phyloP scores from a whole-genome alignment of 176 grass and related monocot species.

The Dactylis glomerata region DNA sequence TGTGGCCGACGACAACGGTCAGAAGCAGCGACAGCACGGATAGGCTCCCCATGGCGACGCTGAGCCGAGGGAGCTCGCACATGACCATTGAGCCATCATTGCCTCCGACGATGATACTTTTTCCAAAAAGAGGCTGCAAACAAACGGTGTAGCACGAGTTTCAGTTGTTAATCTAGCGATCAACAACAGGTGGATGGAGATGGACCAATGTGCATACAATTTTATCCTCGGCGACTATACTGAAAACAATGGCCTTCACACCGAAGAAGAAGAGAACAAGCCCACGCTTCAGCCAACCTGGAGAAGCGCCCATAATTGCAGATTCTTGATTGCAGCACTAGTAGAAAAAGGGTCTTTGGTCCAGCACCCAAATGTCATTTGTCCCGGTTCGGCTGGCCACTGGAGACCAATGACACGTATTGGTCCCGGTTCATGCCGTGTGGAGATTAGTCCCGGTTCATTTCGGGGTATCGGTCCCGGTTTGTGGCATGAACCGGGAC shows the following conservation, averaged over 20 bases:
- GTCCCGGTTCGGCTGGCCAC: too few species aligned
- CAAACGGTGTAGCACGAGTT: neutral
- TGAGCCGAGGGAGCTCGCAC: slow-evolving; percentile 46
- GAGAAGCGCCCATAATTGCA: neutral
- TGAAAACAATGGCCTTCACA: slow-evolving; percentile 32
- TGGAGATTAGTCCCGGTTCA: too few species aligned
- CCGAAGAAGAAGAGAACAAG: slow-evolving; percentile 41
- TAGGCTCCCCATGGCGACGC: slow-evolving; percentile 38
- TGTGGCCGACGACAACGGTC: slow-evolving; percentile 33
- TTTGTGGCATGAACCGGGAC: too few species aligned
- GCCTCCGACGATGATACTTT: neutral
- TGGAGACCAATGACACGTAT: too few species aligned
- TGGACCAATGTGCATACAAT: slow-evolving; percentile 18
- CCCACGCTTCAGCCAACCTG: slow-evolving; percentile 21
- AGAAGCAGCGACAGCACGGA: slow-evolving; percentile 43
- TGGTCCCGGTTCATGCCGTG: too few species aligned
- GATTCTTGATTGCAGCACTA: neutral
- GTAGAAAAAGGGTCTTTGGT: too few species aligned
- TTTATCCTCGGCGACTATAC: slow-evolving; percentile 58
- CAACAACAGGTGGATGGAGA: neutral
- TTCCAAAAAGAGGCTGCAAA: slow-evolving; percentile 44
- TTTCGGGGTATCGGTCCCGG: too few species aligned
- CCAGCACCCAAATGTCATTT: too few species aligned
- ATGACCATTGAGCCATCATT: slow-evolving; percentile 24
- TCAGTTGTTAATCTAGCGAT: neutral